A percentile compares a stretch with the other conserved stretches of the same genome.
phyloP scores from a whole-genome alignment of 2,329 filamentous ascomycete species.

The Talaromyces albobiverticillius region DNA sequence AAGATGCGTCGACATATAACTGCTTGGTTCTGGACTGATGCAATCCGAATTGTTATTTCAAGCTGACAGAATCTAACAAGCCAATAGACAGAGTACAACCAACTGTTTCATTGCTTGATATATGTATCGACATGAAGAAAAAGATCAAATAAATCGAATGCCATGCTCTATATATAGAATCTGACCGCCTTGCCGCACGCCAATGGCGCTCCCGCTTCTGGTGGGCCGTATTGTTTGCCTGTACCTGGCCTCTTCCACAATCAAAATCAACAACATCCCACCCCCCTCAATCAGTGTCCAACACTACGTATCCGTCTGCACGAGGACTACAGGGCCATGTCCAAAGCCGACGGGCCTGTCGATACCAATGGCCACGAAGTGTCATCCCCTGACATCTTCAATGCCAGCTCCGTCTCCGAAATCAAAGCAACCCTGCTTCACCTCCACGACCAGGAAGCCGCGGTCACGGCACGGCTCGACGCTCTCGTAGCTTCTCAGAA shows the following conservation, averaged over 20 bases:
- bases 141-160: too few relatives aligned
- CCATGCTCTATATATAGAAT: too few relatives aligned
- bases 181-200: slow-evolving; percentile 2
- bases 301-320: neutral
- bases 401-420: slow-evolving; percentile 72
- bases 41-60: too few relatives aligned
- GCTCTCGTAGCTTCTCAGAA: slow-evolving; percentile 77
- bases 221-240: neutral
- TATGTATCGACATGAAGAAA: too few relatives aligned
- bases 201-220: neutral
- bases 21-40: too few relatives aligned
- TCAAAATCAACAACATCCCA: neutral
- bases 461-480: slow-evolving; percentile 71
- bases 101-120: too few relatives aligned
- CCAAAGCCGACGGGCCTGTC: slow-evolving; percentile 15
- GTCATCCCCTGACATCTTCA: slow-evolving; percentile 52
- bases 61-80: too few relatives aligned
- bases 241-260: slow-evolving; percentile 6
- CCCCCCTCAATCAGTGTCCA: neutral
- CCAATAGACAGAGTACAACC: too few relatives aligned
- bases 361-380: slow-evolving; percentile 28
- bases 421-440: slow-evolving; percentile 73
- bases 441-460: slow-evolving; percentile 72
- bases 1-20: too few relatives aligned
- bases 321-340: too few relatives aligned